Percentiles rank a stretch among this genome's conserved stretches.
Evolutionary conservation across 257 asterid species (phyloP).

Genomic region (Solanum dulcamara): DNA sequence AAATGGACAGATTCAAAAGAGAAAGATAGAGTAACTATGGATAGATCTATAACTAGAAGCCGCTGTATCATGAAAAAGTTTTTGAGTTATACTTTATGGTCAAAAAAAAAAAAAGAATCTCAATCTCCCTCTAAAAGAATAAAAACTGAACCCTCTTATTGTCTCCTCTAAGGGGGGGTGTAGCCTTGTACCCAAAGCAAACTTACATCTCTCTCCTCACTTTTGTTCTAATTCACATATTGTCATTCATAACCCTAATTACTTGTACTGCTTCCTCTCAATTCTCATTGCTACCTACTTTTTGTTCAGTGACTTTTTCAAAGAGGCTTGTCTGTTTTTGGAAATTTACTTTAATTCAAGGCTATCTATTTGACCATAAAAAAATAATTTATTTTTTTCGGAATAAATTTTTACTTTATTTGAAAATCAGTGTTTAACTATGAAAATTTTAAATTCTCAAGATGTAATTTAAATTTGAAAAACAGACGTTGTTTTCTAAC

Average conservation of each 20-base stretch:
- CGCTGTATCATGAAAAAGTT: neutral
- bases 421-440: no score
- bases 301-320: neutral
- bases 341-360: neutral
- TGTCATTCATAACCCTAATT: neutral
- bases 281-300: neutral
- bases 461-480: neutral
- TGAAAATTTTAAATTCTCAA: no score
- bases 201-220: slow-evolving; percentile 10
- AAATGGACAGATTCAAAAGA: neutral
- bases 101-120: neutral
- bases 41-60: neutral
- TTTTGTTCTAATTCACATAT: slow-evolving; percentile 20
- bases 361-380: neutral
- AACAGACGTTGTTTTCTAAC: neutral
- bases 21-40: neutral
- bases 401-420: no score
- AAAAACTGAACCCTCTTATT: slow-evolving; percentile 33
- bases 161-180: slow-evolving; percentile 48
- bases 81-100: neutral
- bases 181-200: slow-evolving; percentile 45
- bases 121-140: slow-evolving; percentile 4
- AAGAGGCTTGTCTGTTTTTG: neutral
- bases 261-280: neutral
- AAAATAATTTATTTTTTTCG: no score